Evolutionary conservation across 2,329 filamentous ascomycete species (phyloP), one percentile per base, ranked within the genome.

Genomic region (Magnaporthiopsis rhizophila): DNA sequence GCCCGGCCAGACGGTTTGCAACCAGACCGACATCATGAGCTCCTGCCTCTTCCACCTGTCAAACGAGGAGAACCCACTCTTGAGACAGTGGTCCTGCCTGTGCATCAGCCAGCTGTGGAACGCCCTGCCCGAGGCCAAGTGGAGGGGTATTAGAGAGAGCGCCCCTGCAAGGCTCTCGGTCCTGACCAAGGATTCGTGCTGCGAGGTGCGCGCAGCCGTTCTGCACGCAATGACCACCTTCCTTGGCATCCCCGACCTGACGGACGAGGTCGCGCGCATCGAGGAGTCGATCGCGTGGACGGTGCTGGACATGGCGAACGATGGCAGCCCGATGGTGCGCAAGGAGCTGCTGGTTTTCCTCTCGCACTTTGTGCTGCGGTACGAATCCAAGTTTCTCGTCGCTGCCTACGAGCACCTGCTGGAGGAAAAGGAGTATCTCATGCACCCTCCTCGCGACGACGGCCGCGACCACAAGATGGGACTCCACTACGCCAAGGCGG

Each of bases 21-120:
- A 97, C 69, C 91, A 91, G 69, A 90, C 89, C 0, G 93, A 97
- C 68, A 88, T 98, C 67, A 94, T 98, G 80, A 87, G 89, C 53
- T 94, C 89, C 69, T 98, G 94, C 73, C 79, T 98, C 57, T 82
- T 84, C 6, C 93, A 98, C 75, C 81, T 98, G 57, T 85, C 86
- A 66, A 95, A 97, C 73, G 86, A 89, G 65, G 89, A 96, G 67
- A 97, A 97, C 69, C 90, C 92, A 1, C 80, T 99, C 12, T 80
- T 99, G 61, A 85, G 95, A 56, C 95, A 99, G 74, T 99, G 95
- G 92, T 93, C 92, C 24, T 97, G 93, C 73, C 82, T 99, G 11
- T 98, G 94, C 76, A 86, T 99, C 67, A 97, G 94, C 74, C 94
- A 97, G 79, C 82, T 99, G 28, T 98, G 94, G 93, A 85, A 89